Evolutionary conservation across 257 asterid species (phyloP).

Genomic region (Solanum chmielewskii): DNA sequence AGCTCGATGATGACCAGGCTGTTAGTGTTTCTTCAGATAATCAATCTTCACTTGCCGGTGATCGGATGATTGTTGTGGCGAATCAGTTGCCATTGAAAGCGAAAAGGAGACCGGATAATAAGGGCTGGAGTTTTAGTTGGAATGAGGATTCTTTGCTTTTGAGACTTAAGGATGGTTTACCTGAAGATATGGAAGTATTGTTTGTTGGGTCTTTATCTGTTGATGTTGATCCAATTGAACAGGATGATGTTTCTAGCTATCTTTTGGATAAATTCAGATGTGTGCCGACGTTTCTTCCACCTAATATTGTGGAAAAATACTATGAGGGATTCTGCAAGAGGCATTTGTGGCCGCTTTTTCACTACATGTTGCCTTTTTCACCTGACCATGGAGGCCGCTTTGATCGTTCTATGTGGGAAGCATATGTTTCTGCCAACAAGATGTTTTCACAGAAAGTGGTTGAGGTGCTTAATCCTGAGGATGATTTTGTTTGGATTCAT

Average conservation of each 20-base stretch:
- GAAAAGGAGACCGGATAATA: constrained; percentile 64
- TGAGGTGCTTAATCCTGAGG: constrained; percentile 80
- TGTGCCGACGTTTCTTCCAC: constrained; percentile 63
- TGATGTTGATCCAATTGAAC: constrained; percentile 70
- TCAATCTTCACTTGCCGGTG: constrained; percentile 65
- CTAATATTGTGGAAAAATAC: constrained; percentile 41
- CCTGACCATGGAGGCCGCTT: constrained; percentile 70
- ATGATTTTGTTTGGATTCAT: constrained; percentile 79
- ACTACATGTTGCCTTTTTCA: constrained; percentile 73
- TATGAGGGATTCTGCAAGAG: constrained; percentile 84
- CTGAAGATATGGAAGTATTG: constrained; percentile 76
- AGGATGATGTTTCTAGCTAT: constrained; percentile 60
- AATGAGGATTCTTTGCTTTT: constrained; percentile 66
- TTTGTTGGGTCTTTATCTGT: constrained; percentile 64
- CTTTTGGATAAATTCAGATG: constrained; percentile 63
- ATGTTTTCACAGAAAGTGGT: constrained; percentile 65
- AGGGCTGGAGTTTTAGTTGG: constrained; percentile 86
- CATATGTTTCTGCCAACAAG: constrained; percentile 70
- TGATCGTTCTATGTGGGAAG: constrained; percentile 74
- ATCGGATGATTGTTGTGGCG: constrained; percentile 68
- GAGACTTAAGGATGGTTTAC: constrained; percentile 73
- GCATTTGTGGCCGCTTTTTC: constrained; percentile 75
- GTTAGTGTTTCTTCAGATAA: constrained; percentile 67
- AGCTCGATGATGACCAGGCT: constrained; percentile 71
- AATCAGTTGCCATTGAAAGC: constrained; percentile 73